Evolutionary conservation across 768 basidiomycete genomes (phyloP).

Genomic region (Boletus bicolor): DNA sequence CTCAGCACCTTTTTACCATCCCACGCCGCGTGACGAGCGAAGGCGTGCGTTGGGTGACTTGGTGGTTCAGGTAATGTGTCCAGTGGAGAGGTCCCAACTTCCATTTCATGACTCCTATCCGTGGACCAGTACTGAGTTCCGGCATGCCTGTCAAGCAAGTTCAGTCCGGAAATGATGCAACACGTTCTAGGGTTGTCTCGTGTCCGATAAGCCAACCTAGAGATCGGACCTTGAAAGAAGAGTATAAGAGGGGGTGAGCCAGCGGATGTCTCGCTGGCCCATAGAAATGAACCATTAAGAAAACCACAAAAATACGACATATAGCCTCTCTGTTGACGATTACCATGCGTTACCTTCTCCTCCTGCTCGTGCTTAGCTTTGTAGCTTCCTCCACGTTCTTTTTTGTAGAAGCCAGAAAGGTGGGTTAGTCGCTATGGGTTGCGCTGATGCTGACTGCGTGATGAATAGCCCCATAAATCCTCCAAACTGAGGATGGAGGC

Average conservation of each 20-base stretch:
- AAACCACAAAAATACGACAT: conserved; percentile 5
- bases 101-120: conserved; percentile 12
- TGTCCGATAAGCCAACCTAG: conserved; percentile 8
- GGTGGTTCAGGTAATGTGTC: conserved; percentile 3
- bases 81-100: conserved; percentile 9
- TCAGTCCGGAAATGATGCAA: conserved; percentile 21
- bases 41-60: background rate
- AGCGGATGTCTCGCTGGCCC: conserved; percentile 17
- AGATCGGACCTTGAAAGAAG: conserved; percentile 23
- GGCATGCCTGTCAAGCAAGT: conserved; percentile 1
- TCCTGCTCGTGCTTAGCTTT: conserved; percentile 28
- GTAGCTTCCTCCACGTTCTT: conserved; percentile 29
- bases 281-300: conserved; percentile 29
- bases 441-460: conserved; percentile 4
- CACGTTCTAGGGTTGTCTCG: conserved; percentile 29
- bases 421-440: conserved; percentile 9
- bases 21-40: conserved; percentile 10
- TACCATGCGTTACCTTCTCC: conserved; percentile 28
- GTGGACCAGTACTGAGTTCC: conserved; percentile 1
- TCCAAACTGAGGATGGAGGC: conserved; percentile 9
- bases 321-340: background rate
- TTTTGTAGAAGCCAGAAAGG: conserved; percentile 29
- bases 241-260: conserved; percentile 22
- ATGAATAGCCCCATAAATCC: conserved; percentile 19
- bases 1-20: background rate